These are phyloP conservation scores for Hirsutella thompsonii DNA, from an alignment of 2,329 filamentous ascomycete species.

Conservation along the genomic window DNA sequence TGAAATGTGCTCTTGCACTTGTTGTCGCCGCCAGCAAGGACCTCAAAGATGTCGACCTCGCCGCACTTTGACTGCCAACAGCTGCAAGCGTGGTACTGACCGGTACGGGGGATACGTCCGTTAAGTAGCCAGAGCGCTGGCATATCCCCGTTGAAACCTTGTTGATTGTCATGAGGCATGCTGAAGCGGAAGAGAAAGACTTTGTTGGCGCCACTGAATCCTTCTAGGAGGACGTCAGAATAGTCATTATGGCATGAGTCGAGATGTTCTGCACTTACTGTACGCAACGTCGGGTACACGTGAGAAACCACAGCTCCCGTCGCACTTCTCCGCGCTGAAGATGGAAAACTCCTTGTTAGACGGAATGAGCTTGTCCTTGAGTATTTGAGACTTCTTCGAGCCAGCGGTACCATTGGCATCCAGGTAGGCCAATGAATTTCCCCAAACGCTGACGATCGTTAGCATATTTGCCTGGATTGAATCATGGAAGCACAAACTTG, in stretches of 20 bases:
- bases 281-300: conserved; percentile 30
- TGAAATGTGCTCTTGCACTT: conserved; percentile 63
- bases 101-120: conserved; percentile 54
- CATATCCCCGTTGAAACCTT: conserved; percentile 48
- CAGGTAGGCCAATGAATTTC: conserved; percentile 32
- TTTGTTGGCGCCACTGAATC: conserved; percentile 57
- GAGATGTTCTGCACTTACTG: conserved; percentile 16
- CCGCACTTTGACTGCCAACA: conserved; percentile 61
- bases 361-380: conserved; percentile 24
- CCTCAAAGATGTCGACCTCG: conserved; percentile 65
- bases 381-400: conserved; percentile 22
- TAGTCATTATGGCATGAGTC: background rate
- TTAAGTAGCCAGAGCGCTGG: conserved; percentile 69
- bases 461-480: background rate
- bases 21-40: conserved; percentile 50
- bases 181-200: conserved; percentile 61
- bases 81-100: conserved; percentile 59
- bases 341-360: conserved; percentile 34
- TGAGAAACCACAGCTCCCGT: conserved; percentile 28
- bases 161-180: conserved; percentile 51
- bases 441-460: conserved; percentile 22
- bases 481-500: conserved; percentile 19
- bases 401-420: conserved; percentile 26
- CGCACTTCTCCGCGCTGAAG: conserved; percentile 29
- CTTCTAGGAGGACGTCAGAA: conserved; percentile 32